A percentile compares a stretch with the other conserved stretches of the same genome.
phyloP scores from a whole-genome alignment of 495 filamentous ascomycete genomes.

The Apodospora peruviana region DNA sequence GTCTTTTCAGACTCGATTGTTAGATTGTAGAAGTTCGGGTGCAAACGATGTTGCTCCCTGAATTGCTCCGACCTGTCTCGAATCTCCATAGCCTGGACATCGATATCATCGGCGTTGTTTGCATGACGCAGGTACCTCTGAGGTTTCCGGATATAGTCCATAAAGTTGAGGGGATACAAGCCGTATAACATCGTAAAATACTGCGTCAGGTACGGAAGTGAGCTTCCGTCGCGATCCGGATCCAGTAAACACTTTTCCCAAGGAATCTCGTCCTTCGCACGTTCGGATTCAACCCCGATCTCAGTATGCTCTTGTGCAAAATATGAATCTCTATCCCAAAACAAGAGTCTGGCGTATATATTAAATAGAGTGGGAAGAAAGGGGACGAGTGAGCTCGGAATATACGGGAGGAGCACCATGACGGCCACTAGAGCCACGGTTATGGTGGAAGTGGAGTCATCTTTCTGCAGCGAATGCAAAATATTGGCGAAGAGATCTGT shows the following conservation, averaged over 20 bases:
- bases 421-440: constrained; percentile 60
- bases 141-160: constrained; percentile 71
- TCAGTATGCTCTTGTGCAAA: constrained; percentile 23
- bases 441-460: constrained; percentile 64
- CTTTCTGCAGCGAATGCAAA: constrained; percentile 61
- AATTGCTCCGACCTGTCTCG: constrained; percentile 61
- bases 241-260: constrained; percentile 59
- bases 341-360: constrained; percentile 66
- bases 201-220: constrained; percentile 64
- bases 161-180: constrained; percentile 73
- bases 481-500: constrained; percentile 62
- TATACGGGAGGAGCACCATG: constrained; percentile 71
- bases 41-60: constrained; percentile 59
- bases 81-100: constrained; percentile 66
- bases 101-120: constrained; percentile 60
- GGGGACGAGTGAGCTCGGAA: constrained; percentile 57
- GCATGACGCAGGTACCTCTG: constrained; percentile 62
- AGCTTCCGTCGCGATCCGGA: constrained; percentile 50
- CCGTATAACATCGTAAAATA: constrained; percentile 78
- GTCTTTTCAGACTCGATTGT: constrained; percentile 67
- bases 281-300: constrained; percentile 25
- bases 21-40: constrained; percentile 67
- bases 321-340: constrained; percentile 57
- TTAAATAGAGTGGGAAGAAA: constrained; percentile 66
- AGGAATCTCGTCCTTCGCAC: constrained; percentile 11